Base-by-base conservation (phyloP, 768 basidiomycete species). In the Termitomyces heimii region DNA sequence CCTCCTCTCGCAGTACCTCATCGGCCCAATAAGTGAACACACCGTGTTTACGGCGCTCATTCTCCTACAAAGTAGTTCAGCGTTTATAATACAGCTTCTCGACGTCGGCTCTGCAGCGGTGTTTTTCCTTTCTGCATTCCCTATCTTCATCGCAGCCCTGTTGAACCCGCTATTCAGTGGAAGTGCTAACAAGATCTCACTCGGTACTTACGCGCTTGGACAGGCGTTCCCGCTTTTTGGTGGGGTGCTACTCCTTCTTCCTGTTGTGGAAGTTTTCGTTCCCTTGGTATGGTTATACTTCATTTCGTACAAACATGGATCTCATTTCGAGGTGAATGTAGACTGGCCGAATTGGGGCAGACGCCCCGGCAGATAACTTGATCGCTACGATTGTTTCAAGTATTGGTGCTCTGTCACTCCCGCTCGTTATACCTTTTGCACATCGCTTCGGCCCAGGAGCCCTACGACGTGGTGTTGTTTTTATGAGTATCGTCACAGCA, bases 361-460 rank as follows among this genome's bases (percentile, higher is more conserved):
- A 90, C 39, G 92, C 88, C 0, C 95, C 96, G 0, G 85, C 86
- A 1, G 96, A 98, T 60, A 83, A 89, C 66, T 86, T 98, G 65
- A 88, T 98, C 37, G 94, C 92, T 0, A 83, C 85, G 3, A 82
- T 95, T 32, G 81, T 91, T 5, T 72, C 87, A 0, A 65, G 80
- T 31, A 68, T 86, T 3, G 79, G 81, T 4, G 75, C 83, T 34
- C 77, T 87, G 34, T 71, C 77, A 5, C 62, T 86, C 12, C 88
- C 92, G 1, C 77, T 88, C 14, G 64, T 74, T 1, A 57, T 88
- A 4, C 86, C 95, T 0, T 87, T 98, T 64, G 77, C 82, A 5
- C 90, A 92, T 60, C 82, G 92, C 16, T 88, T 88, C 67, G 79
- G 82, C 2, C 72, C 60, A 5, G 62, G 64, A 18, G 62, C 69